phyloP scores from a whole-genome alignment of 176 grass and related monocot species.

The Musa schizocarpa region DNA sequence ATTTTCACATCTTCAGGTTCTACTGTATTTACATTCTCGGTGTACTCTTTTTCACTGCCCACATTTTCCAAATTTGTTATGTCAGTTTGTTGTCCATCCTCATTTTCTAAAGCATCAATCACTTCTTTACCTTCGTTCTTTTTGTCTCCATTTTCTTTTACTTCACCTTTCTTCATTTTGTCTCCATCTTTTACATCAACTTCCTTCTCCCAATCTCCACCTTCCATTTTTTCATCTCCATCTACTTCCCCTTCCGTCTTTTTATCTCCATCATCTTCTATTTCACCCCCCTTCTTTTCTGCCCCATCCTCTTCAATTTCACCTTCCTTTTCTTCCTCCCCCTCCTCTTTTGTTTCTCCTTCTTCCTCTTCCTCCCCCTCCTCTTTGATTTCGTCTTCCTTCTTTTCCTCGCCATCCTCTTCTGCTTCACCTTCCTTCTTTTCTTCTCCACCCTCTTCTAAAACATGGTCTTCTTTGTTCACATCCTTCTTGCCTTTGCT shows the following conservation, averaged over 20 bases:
- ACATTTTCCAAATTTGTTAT: too few relatives aligned
- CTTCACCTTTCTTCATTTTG: slow-evolving; percentile 24
- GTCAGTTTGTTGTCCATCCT: too few relatives aligned
- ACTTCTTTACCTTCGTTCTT: too few relatives aligned
- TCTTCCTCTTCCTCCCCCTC: not conserved
- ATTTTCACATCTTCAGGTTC: too few relatives aligned
- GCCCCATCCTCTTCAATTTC: not conserved
- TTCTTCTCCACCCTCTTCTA: slow-evolving; percentile 1
- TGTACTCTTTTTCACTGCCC: too few relatives aligned
- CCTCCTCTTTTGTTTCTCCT: slow-evolving; percentile 19
- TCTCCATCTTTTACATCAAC: slow-evolving; percentile 15
- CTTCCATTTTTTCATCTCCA: slow-evolving; percentile 15
- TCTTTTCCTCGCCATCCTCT: not conserved
- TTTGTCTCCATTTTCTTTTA: slow-evolving; percentile 14
- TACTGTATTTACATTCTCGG: too few relatives aligned
- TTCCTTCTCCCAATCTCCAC: slow-evolving; percentile 15
- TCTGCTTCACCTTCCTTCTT: slow-evolving; percentile 9
- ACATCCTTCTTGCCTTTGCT: slow-evolving; percentile 14
- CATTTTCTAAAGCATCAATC: too few relatives aligned
- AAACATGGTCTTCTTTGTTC: not conserved
- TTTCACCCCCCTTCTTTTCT: too few relatives aligned
- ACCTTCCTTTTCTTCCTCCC: not conserved
- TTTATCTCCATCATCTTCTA: too few relatives aligned
- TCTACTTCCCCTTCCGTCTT: slow-evolving; percentile 10
- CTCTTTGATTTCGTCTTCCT: not conserved